These are phyloP conservation scores for Euphorbia peplus DNA, from an alignment of 345 rosid species.

Conservation along the genomic window DNA sequence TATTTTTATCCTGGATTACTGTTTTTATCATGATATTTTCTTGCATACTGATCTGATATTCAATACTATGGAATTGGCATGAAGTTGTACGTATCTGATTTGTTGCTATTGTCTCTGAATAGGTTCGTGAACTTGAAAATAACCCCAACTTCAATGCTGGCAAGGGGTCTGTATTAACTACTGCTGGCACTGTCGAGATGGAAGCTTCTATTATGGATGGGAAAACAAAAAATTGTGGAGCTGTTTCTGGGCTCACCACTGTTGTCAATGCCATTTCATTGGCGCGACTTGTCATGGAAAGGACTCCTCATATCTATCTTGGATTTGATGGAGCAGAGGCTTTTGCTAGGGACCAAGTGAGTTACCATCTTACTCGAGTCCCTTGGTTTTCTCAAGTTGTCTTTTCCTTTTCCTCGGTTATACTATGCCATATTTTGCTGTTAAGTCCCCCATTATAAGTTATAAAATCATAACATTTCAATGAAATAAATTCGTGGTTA, in stretches of 20 bases:
- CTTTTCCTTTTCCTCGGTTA: too few species aligned
- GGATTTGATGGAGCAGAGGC: constrained; percentile 86
- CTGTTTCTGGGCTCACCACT: constrained; percentile 84
- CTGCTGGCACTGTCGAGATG: constrained; percentile 83
- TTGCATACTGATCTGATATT: constrained; percentile 1
- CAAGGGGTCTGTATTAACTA: constrained; percentile 80
- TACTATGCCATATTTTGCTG: too few species aligned
- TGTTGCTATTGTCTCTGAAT: neutral
- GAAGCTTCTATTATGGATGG: constrained; percentile 98
- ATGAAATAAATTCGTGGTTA: too few species aligned
- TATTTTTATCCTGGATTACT: too few species aligned
- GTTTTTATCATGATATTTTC: too few species aligned
- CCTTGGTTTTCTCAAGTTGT: too few species aligned
- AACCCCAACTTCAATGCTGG: constrained; percentile 85
- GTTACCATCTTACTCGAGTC: constrained; percentile 19
- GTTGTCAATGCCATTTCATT: constrained; percentile 78
- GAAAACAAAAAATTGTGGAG: constrained; percentile 76
- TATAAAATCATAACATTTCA: too few species aligned
- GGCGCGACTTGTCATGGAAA: constrained; percentile 91
- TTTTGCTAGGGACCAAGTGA: constrained; percentile 86
- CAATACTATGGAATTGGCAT: neutral
- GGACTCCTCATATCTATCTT: constrained; percentile 82
- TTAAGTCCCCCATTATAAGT: too few species aligned
- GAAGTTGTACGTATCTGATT: neutral
- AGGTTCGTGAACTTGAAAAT: constrained; percentile 88